Evolutionary conservation across 495 filamentous ascomycete species (phyloP).

Genomic region (Penicillium lividum): DNA sequence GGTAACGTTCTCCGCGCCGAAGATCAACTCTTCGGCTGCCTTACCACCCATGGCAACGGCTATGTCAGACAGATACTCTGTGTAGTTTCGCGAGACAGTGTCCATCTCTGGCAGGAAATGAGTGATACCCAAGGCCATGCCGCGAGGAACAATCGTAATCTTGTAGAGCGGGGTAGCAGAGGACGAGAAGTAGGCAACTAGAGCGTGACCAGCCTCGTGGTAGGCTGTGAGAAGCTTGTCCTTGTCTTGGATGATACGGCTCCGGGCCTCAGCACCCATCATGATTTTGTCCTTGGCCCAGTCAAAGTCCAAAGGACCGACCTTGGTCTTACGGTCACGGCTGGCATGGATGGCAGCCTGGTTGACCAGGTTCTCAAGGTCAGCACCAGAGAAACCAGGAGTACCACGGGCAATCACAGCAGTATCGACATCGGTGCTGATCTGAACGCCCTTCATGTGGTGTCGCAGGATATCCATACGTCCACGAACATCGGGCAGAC

Average conservation of each 20-base stretch:
- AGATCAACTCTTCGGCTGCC: slow-evolving; percentile 91
- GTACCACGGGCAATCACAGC: slow-evolving; percentile 81
- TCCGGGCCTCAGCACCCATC: slow-evolving; percentile 91
- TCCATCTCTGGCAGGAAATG: slow-evolving; percentile 87
- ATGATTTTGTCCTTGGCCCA: slow-evolving; percentile 98
- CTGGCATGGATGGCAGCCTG: slow-evolving; percentile 91
- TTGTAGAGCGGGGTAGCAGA: slow-evolving; percentile 82
- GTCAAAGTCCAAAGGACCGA: slow-evolving; percentile 80
- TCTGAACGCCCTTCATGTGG: slow-evolving; percentile 85
- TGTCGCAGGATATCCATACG: slow-evolving; percentile 89
- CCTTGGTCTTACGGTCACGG: slow-evolving; percentile 70
- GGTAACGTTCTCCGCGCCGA: slow-evolving; percentile 82
- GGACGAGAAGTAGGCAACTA: slow-evolving; percentile 79
- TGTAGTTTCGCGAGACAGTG: slow-evolving; percentile 73
- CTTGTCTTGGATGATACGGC: slow-evolving; percentile 82
- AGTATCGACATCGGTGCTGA: slow-evolving; percentile 75
- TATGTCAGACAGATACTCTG: slow-evolving; percentile 68
- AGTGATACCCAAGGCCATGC: slow-evolving; percentile 81
- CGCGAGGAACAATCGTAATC: slow-evolving; percentile 92
- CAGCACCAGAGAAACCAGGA: slow-evolving; percentile 89
- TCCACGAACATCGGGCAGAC: slow-evolving; percentile 93
- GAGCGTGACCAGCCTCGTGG: slow-evolving; percentile 93
- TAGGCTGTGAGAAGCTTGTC: slow-evolving; percentile 91
- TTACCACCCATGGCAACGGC: slow-evolving; percentile 89
- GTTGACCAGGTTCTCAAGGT: slow-evolving; percentile 95